A percentile compares a stretch with the other conserved stretches of the same genome.
These are phyloP conservation scores for Hanseniaspora guilliermondii DNA, from an alignment of 805 yeast species.

Conservation along the genomic window DNA sequence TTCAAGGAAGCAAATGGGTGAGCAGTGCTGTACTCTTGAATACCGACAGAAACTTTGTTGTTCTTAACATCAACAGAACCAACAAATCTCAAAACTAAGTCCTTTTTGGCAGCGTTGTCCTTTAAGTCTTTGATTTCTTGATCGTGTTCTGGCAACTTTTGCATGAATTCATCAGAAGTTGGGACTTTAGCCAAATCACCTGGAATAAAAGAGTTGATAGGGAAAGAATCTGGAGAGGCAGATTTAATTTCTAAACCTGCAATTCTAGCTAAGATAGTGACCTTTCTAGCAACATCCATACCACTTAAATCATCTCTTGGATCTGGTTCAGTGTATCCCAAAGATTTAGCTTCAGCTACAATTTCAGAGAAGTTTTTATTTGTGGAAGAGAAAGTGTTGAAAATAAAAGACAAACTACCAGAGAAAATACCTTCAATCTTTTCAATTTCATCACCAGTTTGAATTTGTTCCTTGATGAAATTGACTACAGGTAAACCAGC, in stretches of 20 bases:
- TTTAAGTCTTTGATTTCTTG: constrained; percentile 63
- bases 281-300: constrained; percentile 95
- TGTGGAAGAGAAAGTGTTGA: constrained; percentile 77
- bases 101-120: constrained; percentile 65
- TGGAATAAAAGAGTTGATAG: constrained; percentile 89
- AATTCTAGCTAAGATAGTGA: constrained; percentile 87
- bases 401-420: constrained; percentile 89
- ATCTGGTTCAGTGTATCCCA: constrained; percentile 98
- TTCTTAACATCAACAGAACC: constrained; percentile 74
- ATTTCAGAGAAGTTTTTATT: constrained; percentile 75
- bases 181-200: constrained; percentile 61
- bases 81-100: constrained; percentile 84
- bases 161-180: constrained; percentile 67
- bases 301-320: constrained; percentile 99
- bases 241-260: constrained; percentile 76
- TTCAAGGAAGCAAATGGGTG: constrained; percentile 93
- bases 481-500: constrained; percentile 94
- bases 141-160: constrained; percentile 73
- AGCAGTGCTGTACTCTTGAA: constrained; percentile 71
- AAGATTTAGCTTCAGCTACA: constrained; percentile 72
- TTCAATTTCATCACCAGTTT: constrained; percentile 85
- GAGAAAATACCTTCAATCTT: constrained; percentile 93
- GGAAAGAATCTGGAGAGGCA: constrained; percentile 66
- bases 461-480: constrained; percentile 73
- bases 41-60: constrained; percentile 68